phyloP scores from a whole-genome alignment of 352 stramenopile species.

The Globisporangium polare region DNA sequence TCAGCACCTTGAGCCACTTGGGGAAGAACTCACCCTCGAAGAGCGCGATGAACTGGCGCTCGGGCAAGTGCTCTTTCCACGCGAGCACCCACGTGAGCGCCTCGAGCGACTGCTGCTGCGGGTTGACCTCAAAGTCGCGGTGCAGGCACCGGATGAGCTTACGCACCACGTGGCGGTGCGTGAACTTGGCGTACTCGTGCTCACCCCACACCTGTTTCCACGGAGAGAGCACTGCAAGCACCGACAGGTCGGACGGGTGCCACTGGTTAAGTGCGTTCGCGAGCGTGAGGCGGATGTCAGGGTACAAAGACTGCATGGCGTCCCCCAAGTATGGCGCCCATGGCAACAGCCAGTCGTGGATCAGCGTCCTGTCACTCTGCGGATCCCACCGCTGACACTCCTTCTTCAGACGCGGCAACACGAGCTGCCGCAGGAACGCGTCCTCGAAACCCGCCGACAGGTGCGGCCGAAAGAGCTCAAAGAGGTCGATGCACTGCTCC shows the following conservation, averaged over 20 bases:
- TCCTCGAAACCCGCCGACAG: slow-evolving; percentile 45
- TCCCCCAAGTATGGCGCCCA: slow-evolving; percentile 49
- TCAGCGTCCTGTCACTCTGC: slow-evolving; percentile 34
- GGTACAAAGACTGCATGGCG: slow-evolving; percentile 51
- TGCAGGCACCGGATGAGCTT: slow-evolving; percentile 78
- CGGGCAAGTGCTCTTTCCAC: slow-evolving; percentile 64
- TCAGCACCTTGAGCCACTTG: slow-evolving; percentile 85
- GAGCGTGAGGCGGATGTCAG: slow-evolving; percentile 64
- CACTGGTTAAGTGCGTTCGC: slow-evolving; percentile 66
- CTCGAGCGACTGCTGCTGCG: slow-evolving; percentile 64
- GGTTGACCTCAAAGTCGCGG: slow-evolving; percentile 80
- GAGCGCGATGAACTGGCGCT: slow-evolving; percentile 73
- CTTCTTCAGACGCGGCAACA: slow-evolving; percentile 69
- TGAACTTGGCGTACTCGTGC: slow-evolving; percentile 83
- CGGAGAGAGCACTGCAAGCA: slow-evolving; percentile 55
- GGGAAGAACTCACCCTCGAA: slow-evolving; percentile 91
- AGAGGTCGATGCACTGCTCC: slow-evolving; percentile 38
- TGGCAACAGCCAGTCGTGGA: slow-evolving; percentile 80
- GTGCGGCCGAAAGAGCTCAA: slow-evolving; percentile 43
- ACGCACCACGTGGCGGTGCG: slow-evolving; percentile 66
- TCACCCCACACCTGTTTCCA: slow-evolving; percentile 76
- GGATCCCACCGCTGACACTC: slow-evolving; percentile 64
- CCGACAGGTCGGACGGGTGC: slow-evolving; percentile 72
- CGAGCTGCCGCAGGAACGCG: slow-evolving; percentile 54
- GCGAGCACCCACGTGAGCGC: slow-evolving; percentile 65